These are phyloP conservation scores for Kondoa malvinella DNA, from an alignment of 768 basidiomycete genomes.

Conservation along the genomic window DNA sequence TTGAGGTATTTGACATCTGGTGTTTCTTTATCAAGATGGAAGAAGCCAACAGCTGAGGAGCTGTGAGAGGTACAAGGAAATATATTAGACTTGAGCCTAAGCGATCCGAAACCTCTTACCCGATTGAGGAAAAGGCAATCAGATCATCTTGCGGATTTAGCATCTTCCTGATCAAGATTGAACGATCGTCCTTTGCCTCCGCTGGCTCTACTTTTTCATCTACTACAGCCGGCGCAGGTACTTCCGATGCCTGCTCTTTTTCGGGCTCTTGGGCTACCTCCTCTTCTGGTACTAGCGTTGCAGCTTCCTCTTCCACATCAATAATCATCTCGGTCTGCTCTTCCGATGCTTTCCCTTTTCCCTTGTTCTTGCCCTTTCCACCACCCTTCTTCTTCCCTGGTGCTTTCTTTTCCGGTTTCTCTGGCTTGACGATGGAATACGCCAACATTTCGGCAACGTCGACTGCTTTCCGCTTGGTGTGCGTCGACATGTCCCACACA, in stretches of 20 bases:
- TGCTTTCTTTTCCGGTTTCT: conserved; percentile 1
- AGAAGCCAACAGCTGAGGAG: background rate
- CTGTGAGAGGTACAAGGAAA: background rate
- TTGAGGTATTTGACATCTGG: background rate
- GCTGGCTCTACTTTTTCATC: background rate
- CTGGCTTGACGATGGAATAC: conserved; percentile 1
- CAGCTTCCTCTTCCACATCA: background rate
- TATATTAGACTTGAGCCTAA: background rate
- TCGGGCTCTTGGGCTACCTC: conserved; percentile 13
- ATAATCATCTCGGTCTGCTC: conserved; percentile 11
- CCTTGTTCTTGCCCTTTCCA: background rate
- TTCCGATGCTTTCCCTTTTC: background rate
- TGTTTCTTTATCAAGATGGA: background rate
- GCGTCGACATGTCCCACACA: conserved; percentile 59
- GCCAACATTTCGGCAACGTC: conserved; percentile 11
- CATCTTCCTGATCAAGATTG: conserved; percentile 17
- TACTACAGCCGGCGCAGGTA: conserved; percentile 1
- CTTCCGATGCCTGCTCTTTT: background rate
- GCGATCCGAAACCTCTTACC: conserved; percentile 1
- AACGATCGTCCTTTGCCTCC: background rate
- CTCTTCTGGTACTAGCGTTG: conserved; percentile 16
- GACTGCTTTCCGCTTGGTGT: conserved; percentile 6
- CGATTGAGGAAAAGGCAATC: conserved; percentile 6
- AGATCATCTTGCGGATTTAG: background rate
- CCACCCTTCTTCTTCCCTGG: conserved; percentile 5